A percentile compares a stretch with the other conserved stretches of the same genome.
phyloP scores from a whole-genome alignment of 768 basidiomycete species.

The Termitomyces sp. region DNA sequence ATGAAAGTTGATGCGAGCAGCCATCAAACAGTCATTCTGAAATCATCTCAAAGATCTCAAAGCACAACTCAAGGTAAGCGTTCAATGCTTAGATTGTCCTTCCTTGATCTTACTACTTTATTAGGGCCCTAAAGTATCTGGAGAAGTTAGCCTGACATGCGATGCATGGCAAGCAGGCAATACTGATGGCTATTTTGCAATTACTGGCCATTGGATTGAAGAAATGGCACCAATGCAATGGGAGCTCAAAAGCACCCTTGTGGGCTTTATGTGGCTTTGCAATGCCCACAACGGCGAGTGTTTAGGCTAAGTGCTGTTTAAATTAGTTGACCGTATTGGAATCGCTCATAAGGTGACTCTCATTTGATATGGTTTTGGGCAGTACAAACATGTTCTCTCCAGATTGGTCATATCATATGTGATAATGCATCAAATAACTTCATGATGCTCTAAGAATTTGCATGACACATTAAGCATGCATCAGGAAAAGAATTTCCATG shows the following conservation, averaged over 20 bases:
- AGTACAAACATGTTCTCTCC: background rate
- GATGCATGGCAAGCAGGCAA: slow-evolving; percentile 39
- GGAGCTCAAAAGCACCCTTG: slow-evolving; percentile 26
- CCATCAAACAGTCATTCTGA: background rate
- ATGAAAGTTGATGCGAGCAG: background rate
- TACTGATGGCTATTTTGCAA: slow-evolving; percentile 34
- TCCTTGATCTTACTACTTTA: background rate
- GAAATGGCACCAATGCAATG: slow-evolving; percentile 20
- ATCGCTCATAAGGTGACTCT: slow-evolving; percentile 27
- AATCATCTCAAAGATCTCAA: background rate
- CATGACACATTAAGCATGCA: background rate
- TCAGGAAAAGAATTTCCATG: background rate
- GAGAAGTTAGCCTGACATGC: slow-evolving; percentile 26
- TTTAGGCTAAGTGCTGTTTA: slow-evolving; percentile 34
- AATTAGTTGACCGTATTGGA: slow-evolving; percentile 21
- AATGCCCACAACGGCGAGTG: slow-evolving; percentile 30
- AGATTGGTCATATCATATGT: slow-evolving; percentile 33
- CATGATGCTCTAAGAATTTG: slow-evolving; percentile 30
- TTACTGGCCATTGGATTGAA: slow-evolving; percentile 38
- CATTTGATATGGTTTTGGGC: background rate
- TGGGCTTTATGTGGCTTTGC: slow-evolving; percentile 34
- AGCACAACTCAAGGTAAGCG: background rate
- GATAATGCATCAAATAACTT: slow-evolving; percentile 35
- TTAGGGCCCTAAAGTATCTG: background rate
- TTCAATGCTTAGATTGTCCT: too few species aligned